Evolutionary conservation across 2,329 filamentous ascomycete species (phyloP).

Genomic region (Alternaria sp.): DNA sequence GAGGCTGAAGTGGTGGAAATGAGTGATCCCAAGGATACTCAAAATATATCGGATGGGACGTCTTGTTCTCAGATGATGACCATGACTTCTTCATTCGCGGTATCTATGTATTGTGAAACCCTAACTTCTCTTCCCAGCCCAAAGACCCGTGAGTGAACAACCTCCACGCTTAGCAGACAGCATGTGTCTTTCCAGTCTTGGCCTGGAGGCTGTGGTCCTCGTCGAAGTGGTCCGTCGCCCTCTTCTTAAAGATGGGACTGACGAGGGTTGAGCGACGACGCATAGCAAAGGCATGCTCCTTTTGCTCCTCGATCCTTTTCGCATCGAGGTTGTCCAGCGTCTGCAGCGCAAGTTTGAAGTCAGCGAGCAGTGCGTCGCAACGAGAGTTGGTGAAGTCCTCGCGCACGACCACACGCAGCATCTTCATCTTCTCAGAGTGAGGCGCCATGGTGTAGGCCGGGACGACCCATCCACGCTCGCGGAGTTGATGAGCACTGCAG

Average conservation of each 20-base stretch:
- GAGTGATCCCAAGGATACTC: not conserved
- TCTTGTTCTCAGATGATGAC: not conserved
- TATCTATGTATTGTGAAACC: not conserved
- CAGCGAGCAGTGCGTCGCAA: slow-evolving; percentile 78
- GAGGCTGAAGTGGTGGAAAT: not conserved
- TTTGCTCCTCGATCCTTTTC: slow-evolving; percentile 73
- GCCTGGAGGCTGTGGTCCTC: slow-evolving; percentile 94
- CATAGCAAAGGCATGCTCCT: slow-evolving; percentile 55
- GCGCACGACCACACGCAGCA: slow-evolving; percentile 90
- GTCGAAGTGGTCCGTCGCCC: slow-evolving; percentile 61
- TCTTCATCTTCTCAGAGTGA: slow-evolving; percentile 81
- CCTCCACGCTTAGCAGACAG: slow-evolving; percentile 68
- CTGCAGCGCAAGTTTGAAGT: slow-evolving; percentile 79
- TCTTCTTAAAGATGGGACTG: slow-evolving; percentile 43
- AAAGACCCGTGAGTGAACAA: too few relatives aligned
- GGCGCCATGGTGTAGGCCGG: slow-evolving; percentile 98
- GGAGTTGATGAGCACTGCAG: slow-evolving; percentile 77
- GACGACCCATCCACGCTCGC: slow-evolving; percentile 89
- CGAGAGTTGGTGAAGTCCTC: slow-evolving; percentile 88
- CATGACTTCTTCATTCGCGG: not conserved
- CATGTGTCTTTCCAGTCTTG: slow-evolving; percentile 89
- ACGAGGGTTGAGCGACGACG: slow-evolving; percentile 42
- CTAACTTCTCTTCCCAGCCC: not conserved
- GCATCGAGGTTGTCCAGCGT: slow-evolving; percentile 78
- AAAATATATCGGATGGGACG: not conserved